Evolutionary conservation across 1,284 basidiomycete genomes (phyloP), one percentile per base, ranked within the genome.

Genomic region (Afroboletus lepidellus): DNA sequence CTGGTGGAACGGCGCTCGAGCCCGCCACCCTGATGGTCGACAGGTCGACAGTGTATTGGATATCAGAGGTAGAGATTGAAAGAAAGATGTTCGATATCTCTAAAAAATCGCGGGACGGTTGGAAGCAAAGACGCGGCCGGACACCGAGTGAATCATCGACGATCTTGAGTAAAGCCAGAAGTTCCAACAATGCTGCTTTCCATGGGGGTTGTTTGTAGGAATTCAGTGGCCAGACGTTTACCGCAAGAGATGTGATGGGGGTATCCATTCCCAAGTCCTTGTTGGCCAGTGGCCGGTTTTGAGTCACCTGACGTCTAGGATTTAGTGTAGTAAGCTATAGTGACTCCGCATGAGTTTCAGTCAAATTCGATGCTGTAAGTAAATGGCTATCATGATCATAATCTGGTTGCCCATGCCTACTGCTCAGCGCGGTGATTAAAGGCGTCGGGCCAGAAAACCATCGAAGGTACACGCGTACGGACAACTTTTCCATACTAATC

Each of bases 61-160:
- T 8, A 21, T 24, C 12, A 23, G 20, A 12, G 3, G 30, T 30
- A 23, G 38, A 42, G 6, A 62, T 36, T 3, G 59, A 62, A 37
- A 62, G 24, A 39, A 57, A 61, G 7, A 46, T 3, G 27, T 39
- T 57, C 2, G 57, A 62, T 6, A 62, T 50, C 33, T 45, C 21
- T 20, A 51, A 60, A 25, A 65, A 41, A 41, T 64, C 61, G 0
- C 24, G n/a, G 18, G 52, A 53, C 2, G 59, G 60, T n/a, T 61
- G 61, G 46, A 62, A 50, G 36, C 58, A 63, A 34, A 61, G 44
- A 8, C 37, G n/a, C n/a, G n/a, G 39, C 5, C 45, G 50, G n/a
- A n/a, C 39, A 11, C 50, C 16, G 1, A 23, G 4, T 23, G 53
- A 50, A 12, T 2, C 5, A n/a, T 64, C 50, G 7, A 57, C 32